Evolutionary conservation across 257 asterid genomes (phyloP), one percentile per base, ranked within the genome.

Genomic region (Jacaranda mimosifolia): DNA sequence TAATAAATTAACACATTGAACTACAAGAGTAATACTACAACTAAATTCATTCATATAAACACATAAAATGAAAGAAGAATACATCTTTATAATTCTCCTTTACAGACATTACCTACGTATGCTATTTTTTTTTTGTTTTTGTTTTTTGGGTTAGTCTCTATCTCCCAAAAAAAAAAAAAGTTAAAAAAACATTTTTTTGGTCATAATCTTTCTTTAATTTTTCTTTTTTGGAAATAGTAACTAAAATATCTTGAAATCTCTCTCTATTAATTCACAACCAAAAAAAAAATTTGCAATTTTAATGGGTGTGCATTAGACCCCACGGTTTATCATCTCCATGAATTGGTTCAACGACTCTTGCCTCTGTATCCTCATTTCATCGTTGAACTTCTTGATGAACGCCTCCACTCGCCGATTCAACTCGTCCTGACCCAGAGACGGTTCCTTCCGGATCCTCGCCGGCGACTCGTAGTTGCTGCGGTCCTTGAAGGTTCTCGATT

Each of bases 291-390:
- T 1, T 40, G 5, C 8, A 40, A 40, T 40, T 40, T 40, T 40
- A 7, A 40, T 40, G 45, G 45, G 8, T 4, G 45, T 40, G 8
- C 7, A 40, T 40, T 68, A 63, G 9, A 74, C 83, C 51, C 91
- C 89, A 62, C 90, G 91, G n/a, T 80, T 79, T 56, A 89, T 86
- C 90, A 83, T 84, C 58, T 87, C 90, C 85, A 6, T 82, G 81
- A 77, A 90, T 38, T 81, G 87, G 9, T 88, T 83, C 75, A 88
- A 75, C 1, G 97, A 91, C 26, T 88, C 89, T 72, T 91, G 92
- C 53, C 92, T 86, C 75, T 91, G 97, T 49, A 90, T 81, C 78
- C 88, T 86, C 97, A 91, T 86, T 6, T 91, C 92, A 9, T 91
- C 90, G 21, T 91, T 91, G 81, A 87, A 72, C 52, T 90, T 88